A percentile compares a stretch with the other conserved stretches of the same genome.
phyloP scores from a whole-genome alignment of 2,329 filamentous ascomycete species.

The Exophiala lecanii-corni region DNA sequence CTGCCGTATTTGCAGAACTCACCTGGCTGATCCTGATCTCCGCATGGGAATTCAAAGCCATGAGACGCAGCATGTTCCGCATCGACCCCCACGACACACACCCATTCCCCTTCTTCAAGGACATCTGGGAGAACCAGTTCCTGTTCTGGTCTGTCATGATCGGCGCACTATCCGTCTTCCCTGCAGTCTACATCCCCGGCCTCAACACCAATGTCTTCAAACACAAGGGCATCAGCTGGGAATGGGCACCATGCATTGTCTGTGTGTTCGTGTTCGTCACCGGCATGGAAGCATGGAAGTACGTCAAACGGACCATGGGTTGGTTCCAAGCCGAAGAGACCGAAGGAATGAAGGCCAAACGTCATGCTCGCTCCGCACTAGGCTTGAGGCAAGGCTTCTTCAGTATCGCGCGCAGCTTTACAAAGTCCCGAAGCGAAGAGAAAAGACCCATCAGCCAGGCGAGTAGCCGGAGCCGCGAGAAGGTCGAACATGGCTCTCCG shows the following conservation, averaged over 20 bases:
- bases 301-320: constrained; percentile 48
- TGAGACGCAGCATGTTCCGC: constrained; percentile 69
- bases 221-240: constrained; percentile 61
- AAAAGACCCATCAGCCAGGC: constrained; percentile 11
- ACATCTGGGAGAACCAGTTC: constrained; percentile 68
- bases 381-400: constrained; percentile 33
- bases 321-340: constrained; percentile 31
- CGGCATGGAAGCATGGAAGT: constrained; percentile 63
- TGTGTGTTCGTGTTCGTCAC: constrained; percentile 56
- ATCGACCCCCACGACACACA: constrained; percentile 50
- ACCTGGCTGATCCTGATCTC: constrained; percentile 72
- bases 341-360: constrained; percentile 28
- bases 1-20: constrained; percentile 67
- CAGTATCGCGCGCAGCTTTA: constrained; percentile 30
- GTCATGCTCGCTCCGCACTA: constrained; percentile 26
- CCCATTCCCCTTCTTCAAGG: constrained; percentile 54
- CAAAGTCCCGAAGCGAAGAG: constrained; percentile 28
- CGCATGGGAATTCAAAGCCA: constrained; percentile 73
- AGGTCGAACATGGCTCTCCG: not conserved
- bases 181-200: constrained; percentile 62
- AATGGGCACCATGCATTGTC: constrained; percentile 64
- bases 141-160: constrained; percentile 60
- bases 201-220: constrained; percentile 62
- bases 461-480: not conserved
- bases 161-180: constrained; percentile 54